These are phyloP conservation scores for Pyracantha coccinea DNA, from an alignment of 331 rosid species.

Conservation along the genomic window DNA sequence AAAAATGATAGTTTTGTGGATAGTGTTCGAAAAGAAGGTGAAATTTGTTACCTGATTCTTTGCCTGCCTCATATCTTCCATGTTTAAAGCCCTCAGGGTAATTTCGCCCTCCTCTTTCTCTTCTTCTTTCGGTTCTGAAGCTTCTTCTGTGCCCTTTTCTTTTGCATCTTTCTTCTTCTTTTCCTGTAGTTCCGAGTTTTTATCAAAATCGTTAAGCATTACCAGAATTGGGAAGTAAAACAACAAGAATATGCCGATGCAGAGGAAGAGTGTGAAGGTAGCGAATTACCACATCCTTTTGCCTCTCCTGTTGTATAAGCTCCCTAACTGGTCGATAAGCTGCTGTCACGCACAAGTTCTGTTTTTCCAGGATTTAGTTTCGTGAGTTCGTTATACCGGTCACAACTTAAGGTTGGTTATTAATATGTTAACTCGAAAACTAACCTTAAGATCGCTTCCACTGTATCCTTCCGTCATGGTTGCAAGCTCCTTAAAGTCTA, in stretches of 20 bases:
- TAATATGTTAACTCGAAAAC: conserved; percentile 5
- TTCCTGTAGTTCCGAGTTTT: conserved; percentile 28
- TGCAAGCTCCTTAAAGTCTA: conserved; percentile 80
- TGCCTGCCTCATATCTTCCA: conserved; percentile 93
- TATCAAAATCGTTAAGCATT: neutral
- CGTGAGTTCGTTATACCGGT: conserved; percentile 1
- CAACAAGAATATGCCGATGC: neutral
- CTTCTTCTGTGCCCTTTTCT: conserved; percentile 37
- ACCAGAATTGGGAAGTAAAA: neutral
- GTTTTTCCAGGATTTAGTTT: conserved; percentile 29
- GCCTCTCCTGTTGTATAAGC: conserved; percentile 68
- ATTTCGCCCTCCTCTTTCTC: conserved; percentile 50
- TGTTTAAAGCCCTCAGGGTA: conserved; percentile 52
- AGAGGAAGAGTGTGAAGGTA: conserved; percentile 1
- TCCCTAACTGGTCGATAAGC: conserved; percentile 89
- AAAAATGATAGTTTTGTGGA: neutral
- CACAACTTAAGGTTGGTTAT: neutral
- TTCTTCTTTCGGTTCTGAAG: conserved; percentile 36
- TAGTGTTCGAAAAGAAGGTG: neutral
- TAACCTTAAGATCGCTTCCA: conserved; percentile 93
- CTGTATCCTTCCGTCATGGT: conserved; percentile 77
- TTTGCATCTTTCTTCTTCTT: conserved; percentile 54
- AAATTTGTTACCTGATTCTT: conserved; percentile 60
- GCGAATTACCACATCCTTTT: conserved; percentile 52
- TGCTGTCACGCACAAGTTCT: conserved; percentile 83